A percentile compares a stretch with the other conserved stretches of the same genome.
phyloP scores from a whole-genome alignment of 225 moss, liverwort and hornwort species.

The Neckera pumila region DNA sequence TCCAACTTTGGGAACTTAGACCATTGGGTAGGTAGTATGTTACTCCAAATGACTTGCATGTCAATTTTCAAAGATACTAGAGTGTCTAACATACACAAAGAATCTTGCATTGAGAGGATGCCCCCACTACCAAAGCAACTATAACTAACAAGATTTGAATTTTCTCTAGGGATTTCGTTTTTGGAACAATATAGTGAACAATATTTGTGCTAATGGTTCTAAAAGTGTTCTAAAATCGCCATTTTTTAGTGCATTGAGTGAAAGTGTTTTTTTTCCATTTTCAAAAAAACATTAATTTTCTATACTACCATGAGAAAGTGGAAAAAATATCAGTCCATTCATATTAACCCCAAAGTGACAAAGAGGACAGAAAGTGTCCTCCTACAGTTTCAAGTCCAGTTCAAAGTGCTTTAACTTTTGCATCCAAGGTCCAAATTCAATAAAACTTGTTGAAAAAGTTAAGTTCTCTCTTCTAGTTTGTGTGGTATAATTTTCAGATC shows the following conservation, averaged over 20 bases:
- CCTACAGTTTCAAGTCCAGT: too few species aligned
- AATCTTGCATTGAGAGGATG: not conserved
- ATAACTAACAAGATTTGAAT: rapidly evolving
- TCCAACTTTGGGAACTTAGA: not conserved
- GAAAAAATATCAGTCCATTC: rapidly evolving
- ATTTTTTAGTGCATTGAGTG: not conserved
- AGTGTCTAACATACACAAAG: not conserved
- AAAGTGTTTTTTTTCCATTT: not conserved
- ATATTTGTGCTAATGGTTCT: not conserved
- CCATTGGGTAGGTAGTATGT: not conserved
- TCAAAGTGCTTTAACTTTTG: too few species aligned
- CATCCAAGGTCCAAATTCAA: too few species aligned
- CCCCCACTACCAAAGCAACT: not conserved
- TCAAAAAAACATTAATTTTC: not conserved
- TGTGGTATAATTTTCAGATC: too few species aligned
- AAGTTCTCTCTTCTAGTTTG: too few species aligned
- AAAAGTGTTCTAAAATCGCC: not conserved
- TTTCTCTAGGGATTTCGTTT: not conserved
- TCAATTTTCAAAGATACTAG: not conserved
- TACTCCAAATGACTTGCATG: not conserved
- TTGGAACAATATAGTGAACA: not conserved
- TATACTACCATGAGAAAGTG: not conserved
- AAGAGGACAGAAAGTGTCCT: too few species aligned
- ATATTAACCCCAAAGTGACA: too few species aligned
- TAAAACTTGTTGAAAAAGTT: too few species aligned